Evolutionary conservation across 495 filamentous ascomycete genomes (phyloP), one percentile per base, ranked within the genome.

Genomic region (Penicillium egyptiacum): DNA sequence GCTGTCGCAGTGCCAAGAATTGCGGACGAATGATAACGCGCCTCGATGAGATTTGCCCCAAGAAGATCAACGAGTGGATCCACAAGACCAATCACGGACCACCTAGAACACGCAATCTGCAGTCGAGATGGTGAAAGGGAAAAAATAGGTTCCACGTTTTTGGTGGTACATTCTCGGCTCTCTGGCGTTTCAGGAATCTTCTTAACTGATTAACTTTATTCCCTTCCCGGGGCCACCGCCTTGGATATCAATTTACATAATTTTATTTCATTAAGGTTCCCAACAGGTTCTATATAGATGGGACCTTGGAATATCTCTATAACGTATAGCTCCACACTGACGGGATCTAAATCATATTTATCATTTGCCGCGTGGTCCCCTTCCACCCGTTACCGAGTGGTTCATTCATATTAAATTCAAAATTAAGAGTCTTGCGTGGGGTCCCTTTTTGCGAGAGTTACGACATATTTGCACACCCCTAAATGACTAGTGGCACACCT

Each of bases 111-210:
- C 70, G 70, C 70, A 68, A 72, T 72, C 67, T 62, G 47, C 41
- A 37, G 42, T 52, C 35, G 55, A 50, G 70, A 72, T 72, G 70
- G 65, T 72, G 70, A 70, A 69, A 68, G 59, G 70, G 67, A 67
- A 68, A 57, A 41, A 5, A 8, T 12, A 6, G 31, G 28, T 22
- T 63, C 68, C 67, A 68, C 62, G 61, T 64, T 63, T 64, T 56
- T 56, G 10, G 30, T 28, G 26, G 26, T 28, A 33, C 2, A 11
- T 11, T 25, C 44, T 44, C 28, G 14, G 14, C 6, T 17, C 28
- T 41, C 30, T 33, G 26, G 4, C 7, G 30, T 33, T 33, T 33
- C 30, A 33, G 3, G 30, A 33, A 33, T 42, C n/a, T 53, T 53
- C 41, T 19, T 14, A 9, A 16, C 28, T 45, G 14, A 39, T 41